Base-by-base conservation (phyloP, 257 asterid species). In the Gentiana dahurica region DNA sequence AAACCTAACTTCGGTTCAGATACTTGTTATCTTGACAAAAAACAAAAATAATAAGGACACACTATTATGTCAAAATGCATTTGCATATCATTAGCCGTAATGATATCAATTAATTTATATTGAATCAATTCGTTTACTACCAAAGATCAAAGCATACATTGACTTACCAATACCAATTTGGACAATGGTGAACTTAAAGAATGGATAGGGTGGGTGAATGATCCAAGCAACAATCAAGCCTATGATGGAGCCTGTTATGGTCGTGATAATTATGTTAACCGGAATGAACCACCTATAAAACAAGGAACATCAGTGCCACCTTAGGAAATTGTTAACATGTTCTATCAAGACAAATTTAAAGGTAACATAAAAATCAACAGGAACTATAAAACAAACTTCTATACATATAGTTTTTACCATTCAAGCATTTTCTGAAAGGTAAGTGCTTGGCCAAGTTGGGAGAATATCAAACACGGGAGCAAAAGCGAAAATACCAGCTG, bases 241-340 rank as follows among this genome's bases (percentile, higher is more conserved):
- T 34, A 92, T 83, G 64, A 88, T 62, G 67, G 99, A 92, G 60
- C 99, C 99, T 8, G 93, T 65, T 67, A 88, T 75, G 58, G 95
- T 76, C 55, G 93, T 74, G 37, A 92, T 76, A 72, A 92, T 70
- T 64, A 92, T 81, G 61, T 92, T 92, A 75, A 88, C 59, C 66
- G 99, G 99, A 68, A 92, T 92, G 75, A 92, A 92, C 99, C 99
- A 92, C 98, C 98, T 87, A 82, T 60, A 64, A 70, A 62, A 73
- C 6, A 10, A 52, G 59, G 55, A 64, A 58, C 41, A 58, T 53
- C 45, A 75, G 65, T 49, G 15, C 35, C 54, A 67, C 54, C 59
- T 55, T 49, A 56, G 43, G 64, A 54, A 45, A 46, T 15, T 36
- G 44, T 6, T 4, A 41, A 41, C 4, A 33, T 34, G 24, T 24